Base-by-base conservation (phyloP, 108 stramenopile genomes). In the Cyclotella sp. region DNA sequence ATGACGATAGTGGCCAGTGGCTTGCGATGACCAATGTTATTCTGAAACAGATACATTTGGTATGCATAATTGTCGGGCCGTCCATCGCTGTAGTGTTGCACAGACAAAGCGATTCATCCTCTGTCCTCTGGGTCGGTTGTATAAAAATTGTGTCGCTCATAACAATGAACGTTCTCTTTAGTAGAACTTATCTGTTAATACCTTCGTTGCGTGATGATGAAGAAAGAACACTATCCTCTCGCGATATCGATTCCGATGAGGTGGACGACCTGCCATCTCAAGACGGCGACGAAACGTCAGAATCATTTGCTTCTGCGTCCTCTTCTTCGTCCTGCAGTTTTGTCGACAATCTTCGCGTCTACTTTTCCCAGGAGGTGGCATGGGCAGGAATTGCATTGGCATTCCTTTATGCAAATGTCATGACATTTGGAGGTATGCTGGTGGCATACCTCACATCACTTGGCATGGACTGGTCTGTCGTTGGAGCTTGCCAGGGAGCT, bases 401-500 rank as follows among this genome's bases (percentile, higher is more conserved):
- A 49, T 49, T 49, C 47, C 47, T 49, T n/a, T 49, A 7, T n/a
- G 15, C 6, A 16, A 49, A 49, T 49, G 47, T 49, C 47, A 49
- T 49, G 47, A 49, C 47, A 3, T 49, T 49, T 49, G 47, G 47
- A 16, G 47, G 47, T 49, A 49, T 49, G n/a, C 47, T 49, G 6
- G 47, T 49, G 15, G 47, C 47, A 49, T 49, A 49, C n/a, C 47
- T 49, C 47, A 49, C 15, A 49, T 49, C 47, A 9, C 47, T 49
- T 16, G 47, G 47, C 15, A 49, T 49, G 3, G 47, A 49, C n/a
- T 49, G 47, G 47, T 3, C 18, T 3, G 47, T 49, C 9, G n/a
- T 49, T 49, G n/a, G 47, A n/a, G 47, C n/a, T n/a, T 49, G 47
- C 9, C 47, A 49, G n/a, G 47, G 47, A 49, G 47, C n/a, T 49